A percentile compares a stretch with the other conserved stretches of the same genome.
These are phyloP conservation scores for Diplotaxis tenuifolia DNA, from an alignment of 345 rosid species.

Conservation along the genomic window DNA sequence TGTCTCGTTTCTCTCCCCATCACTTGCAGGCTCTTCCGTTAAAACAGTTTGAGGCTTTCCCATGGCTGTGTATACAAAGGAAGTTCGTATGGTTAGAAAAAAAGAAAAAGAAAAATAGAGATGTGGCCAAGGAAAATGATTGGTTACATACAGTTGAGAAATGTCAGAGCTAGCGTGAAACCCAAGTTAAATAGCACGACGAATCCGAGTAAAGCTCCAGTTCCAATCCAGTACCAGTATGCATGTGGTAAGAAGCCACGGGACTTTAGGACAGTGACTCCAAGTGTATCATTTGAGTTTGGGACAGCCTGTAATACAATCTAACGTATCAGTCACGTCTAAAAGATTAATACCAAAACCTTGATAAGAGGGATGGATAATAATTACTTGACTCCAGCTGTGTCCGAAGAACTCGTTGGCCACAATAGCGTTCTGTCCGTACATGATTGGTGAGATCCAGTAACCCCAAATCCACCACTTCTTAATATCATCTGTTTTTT, in stretches of 20 bases:
- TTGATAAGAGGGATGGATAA: neutral
- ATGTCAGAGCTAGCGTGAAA: conserved; percentile 64
- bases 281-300: conserved; percentile 61
- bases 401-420: conserved; percentile 71
- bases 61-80: conserved; percentile 52
- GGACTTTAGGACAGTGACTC: conserved; percentile 59
- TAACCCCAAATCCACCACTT: conserved; percentile 93
- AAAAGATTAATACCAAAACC: neutral
- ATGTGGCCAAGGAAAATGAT: conserved; percentile 11
- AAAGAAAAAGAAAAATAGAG: neutral
- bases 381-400: conserved; percentile 58
- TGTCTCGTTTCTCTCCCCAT: conserved; percentile 34
- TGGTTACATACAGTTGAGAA: conserved; percentile 62
- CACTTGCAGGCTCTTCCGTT: conserved; percentile 41
- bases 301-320: conserved; percentile 46
- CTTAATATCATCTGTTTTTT: conserved; percentile 57
- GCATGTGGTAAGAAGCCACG: conserved; percentile 71
- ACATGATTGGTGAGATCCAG: conserved; percentile 82
- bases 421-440: conserved; percentile 64
- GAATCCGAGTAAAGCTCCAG: conserved; percentile 64
- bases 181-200: conserved; percentile 60
- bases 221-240: conserved; percentile 85
- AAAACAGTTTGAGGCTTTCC: conserved; percentile 53
- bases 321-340: conserved; percentile 1
- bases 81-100: conserved; percentile 10